Evolutionary conservation across 2,329 filamentous ascomycete genomes (phyloP).

Genomic region (Helicocarpus griseus): DNA sequence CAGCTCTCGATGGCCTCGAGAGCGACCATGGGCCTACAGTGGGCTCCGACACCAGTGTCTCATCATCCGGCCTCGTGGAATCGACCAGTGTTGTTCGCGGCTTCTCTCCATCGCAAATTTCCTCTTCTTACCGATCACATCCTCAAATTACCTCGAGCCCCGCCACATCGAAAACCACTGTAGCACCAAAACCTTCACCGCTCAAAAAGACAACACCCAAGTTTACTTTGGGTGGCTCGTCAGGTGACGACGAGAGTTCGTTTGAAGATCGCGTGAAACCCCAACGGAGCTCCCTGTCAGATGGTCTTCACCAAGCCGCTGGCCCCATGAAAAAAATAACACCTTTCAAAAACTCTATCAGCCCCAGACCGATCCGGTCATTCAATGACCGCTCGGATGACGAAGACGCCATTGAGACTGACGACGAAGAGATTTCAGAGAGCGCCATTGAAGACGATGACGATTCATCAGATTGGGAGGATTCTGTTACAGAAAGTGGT

Average conservation of each 20-base stretch:
- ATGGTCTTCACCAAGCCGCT: conserved; percentile 41
- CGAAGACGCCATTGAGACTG: conserved; percentile 50
- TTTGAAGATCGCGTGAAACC: conserved; percentile 51
- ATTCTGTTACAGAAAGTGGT: conserved; percentile 69
- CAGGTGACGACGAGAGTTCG: conserved; percentile 74
- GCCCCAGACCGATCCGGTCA: conserved; percentile 55
- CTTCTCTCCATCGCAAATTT: conserved; percentile 68
- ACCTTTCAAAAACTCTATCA: conserved; percentile 58
- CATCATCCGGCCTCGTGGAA: conserved; percentile 45
- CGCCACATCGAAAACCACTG: conserved; percentile 46
- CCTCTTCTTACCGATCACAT: conserved; percentile 56
- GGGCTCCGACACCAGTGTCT: conserved; percentile 54
- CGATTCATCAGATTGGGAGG: conserved; percentile 52
- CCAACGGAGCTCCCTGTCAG: conserved; percentile 45
- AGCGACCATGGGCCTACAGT: conserved; percentile 36
- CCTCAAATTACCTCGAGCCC: conserved; percentile 44
- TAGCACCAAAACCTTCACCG: conserved; percentile 46
- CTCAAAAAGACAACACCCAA: conserved; percentile 55
- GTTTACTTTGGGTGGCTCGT: conserved; percentile 69
- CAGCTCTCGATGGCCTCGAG: conserved; percentile 35
- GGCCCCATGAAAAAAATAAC: conserved; percentile 59
- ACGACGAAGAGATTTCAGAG: conserved; percentile 60
- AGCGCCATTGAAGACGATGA: conserved; percentile 68
- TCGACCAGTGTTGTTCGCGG: conserved; percentile 69
- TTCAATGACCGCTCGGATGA: conserved; percentile 45